These are phyloP conservation scores for Xanthoconium purpureum DNA, from an alignment of 768 basidiomycete species.

Conservation along the genomic window DNA sequence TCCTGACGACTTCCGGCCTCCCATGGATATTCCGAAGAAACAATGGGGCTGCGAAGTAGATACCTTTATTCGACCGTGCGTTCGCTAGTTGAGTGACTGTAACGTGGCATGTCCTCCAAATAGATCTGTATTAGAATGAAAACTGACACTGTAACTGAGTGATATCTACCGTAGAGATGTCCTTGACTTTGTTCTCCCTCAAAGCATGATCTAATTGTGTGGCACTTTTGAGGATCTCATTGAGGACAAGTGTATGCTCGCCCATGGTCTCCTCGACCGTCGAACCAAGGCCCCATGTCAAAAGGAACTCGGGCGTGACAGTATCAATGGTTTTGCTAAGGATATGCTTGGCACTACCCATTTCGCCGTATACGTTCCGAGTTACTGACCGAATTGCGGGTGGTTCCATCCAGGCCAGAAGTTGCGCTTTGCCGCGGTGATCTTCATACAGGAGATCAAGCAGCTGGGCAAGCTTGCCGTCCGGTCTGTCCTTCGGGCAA, in stretches of 20 bases:
- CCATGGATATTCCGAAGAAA: no score
- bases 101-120: background rate
- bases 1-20: no score
- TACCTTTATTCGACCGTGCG: background rate
- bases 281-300: background rate
- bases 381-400: background rate
- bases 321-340: background rate
- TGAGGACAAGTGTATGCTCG: background rate
- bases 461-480: background rate
- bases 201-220: background rate
- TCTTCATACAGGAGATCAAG: background rate
- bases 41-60: background rate
- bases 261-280: background rate
- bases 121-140: no score
- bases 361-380: background rate
- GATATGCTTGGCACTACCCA: background rate
- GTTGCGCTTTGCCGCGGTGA: background rate
- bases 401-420: background rate
- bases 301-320: background rate
- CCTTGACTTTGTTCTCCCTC: background rate
- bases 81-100: background rate
- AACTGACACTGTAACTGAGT: no score
- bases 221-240: background rate
- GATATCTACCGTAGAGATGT: background rate
- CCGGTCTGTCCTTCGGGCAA: background rate